Percentiles rank a stretch among this genome's conserved stretches.
phyloP scores from a whole-genome alignment of 352 stramenopile genomes.

The Achlya hypogyna region DNA sequence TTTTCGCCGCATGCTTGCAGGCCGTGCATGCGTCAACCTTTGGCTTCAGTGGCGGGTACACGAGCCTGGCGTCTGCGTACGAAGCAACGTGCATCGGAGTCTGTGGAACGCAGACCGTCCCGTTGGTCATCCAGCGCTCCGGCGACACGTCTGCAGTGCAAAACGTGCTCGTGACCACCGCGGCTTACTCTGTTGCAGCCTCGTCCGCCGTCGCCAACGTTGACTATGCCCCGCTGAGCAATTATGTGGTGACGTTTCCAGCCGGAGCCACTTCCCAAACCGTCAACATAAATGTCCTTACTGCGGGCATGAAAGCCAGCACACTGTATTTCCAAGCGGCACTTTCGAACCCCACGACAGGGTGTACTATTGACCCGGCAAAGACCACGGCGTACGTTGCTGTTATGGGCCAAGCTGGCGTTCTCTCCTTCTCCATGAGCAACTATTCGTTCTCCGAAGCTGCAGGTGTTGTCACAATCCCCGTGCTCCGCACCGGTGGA shows the following conservation, averaged over 20 bases:
- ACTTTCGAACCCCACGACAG: constrained; percentile 24
- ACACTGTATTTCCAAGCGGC: constrained; percentile 36
- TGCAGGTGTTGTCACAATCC: constrained; percentile 33
- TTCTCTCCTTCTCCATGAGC: constrained; percentile 43
- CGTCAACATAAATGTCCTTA: constrained; percentile 30
- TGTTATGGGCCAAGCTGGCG: constrained; percentile 28
- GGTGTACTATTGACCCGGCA: constrained; percentile 25
- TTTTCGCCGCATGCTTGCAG: background rate
- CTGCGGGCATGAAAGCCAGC: constrained; percentile 40
- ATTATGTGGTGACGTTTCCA: constrained; percentile 26
- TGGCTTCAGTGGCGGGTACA: constrained; percentile 33
- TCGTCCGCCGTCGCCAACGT: constrained; percentile 21
- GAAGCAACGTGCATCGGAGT: constrained; percentile 29
- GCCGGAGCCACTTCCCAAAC: constrained; percentile 25
- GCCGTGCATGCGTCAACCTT: constrained; percentile 21
- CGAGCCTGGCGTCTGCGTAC: constrained; percentile 24
- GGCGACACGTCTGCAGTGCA: constrained; percentile 24
- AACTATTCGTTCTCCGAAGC: constrained; percentile 49
- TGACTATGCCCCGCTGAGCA: constrained; percentile 31
- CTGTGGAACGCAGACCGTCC: constrained; percentile 23
- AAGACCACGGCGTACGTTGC: constrained; percentile 23
- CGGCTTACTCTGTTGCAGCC: constrained; percentile 8
- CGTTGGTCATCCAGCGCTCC: constrained; percentile 29
- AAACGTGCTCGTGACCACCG: constrained; percentile 34
- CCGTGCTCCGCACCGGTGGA: constrained; percentile 36